phyloP scores from a whole-genome alignment of 176 grass and related monocot species.

The Zizania latifolia region DNA sequence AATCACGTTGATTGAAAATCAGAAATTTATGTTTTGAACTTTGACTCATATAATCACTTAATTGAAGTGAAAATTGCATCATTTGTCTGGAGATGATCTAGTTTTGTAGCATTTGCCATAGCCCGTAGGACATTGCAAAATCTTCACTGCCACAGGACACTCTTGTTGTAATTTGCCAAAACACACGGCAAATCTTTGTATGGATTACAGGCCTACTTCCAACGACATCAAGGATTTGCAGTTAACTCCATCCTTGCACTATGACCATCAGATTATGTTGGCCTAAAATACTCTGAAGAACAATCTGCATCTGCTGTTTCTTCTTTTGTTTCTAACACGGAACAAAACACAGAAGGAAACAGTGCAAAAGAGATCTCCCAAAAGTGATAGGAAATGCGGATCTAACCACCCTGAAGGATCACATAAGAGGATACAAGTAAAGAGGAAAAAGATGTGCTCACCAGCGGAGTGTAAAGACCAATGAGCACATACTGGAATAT shows the following conservation, averaged over 20 bases:
- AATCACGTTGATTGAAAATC: not conserved
- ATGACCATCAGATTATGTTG: not conserved
- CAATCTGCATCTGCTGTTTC: not conserved
- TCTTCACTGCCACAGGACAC: too few relatives aligned
- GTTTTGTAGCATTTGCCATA: too few relatives aligned
- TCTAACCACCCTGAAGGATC: not conserved
- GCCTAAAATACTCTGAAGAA: not conserved
- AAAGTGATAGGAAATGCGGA: not conserved
- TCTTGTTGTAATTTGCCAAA: too few relatives aligned
- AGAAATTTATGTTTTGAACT: not conserved
- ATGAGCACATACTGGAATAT: slow-evolving; percentile 51
- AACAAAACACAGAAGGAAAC: not conserved
- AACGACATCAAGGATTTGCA: not conserved
- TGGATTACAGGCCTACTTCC: not conserved
- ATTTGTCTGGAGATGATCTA: not conserved
- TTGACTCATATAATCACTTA: not conserved
- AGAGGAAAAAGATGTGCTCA: slow-evolving; percentile 11
- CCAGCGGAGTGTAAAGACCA: slow-evolving; percentile 71
- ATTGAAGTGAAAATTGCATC: not conserved
- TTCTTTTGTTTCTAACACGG: not conserved
- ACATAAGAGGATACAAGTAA: not conserved
- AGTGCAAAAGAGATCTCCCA: not conserved
- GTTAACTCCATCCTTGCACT: not conserved
- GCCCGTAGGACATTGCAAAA: too few relatives aligned
- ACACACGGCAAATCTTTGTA: too few relatives aligned